Evolutionary conservation across 2,329 filamentous ascomycete genomes (phyloP).

Genomic region (Fusarium fujikuroi): DNA sequence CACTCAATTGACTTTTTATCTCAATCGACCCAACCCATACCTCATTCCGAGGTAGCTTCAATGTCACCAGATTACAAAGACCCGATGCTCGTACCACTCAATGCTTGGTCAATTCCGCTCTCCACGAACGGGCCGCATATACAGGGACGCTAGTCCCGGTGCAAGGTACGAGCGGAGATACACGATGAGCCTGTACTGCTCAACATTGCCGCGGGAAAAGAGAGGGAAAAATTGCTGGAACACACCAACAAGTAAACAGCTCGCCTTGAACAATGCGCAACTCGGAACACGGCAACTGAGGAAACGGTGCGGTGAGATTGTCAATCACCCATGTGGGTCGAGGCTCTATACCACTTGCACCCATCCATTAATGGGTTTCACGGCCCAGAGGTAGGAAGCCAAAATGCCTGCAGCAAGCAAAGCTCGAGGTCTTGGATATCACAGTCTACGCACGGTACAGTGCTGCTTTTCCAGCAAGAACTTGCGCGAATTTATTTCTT

Average conservation of each 20-base stretch:
- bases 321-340: slow-evolving; percentile 37
- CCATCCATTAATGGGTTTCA: slow-evolving; percentile 18
- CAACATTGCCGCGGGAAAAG: slow-evolving; percentile 1
- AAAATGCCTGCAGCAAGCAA: slow-evolving; percentile 19
- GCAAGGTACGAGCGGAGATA: slow-evolving; percentile 32
- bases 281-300: slow-evolving; percentile 46
- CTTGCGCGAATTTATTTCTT: slow-evolving; percentile 35
- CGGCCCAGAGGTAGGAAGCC: slow-evolving; percentile 11
- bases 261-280: slow-evolving; percentile 22
- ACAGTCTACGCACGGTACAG: slow-evolving; percentile 28
- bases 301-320: slow-evolving; percentile 43
- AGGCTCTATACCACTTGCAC: slow-evolving; percentile 32
- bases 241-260: neutral
- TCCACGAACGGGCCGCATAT: slow-evolving; percentile 35
- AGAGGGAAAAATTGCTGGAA: neutral
- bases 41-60: slow-evolving; percentile 16
- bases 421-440: slow-evolving; percentile 6
- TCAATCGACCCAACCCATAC: slow-evolving; percentile 13
- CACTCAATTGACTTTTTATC: slow-evolving; percentile 12
- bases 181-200: slow-evolving; percentile 13
- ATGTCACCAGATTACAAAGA: slow-evolving; percentile 32
- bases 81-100: slow-evolving; percentile 9
- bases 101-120: slow-evolving; percentile 25
- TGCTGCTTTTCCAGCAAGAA: slow-evolving; percentile 1
- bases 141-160: slow-evolving; percentile 24